Percentiles rank a stretch among this genome's conserved stretches.
These are phyloP conservation scores for Cardamine occulta DNA, from an alignment of 345 rosid genomes.

Conservation along the genomic window DNA sequence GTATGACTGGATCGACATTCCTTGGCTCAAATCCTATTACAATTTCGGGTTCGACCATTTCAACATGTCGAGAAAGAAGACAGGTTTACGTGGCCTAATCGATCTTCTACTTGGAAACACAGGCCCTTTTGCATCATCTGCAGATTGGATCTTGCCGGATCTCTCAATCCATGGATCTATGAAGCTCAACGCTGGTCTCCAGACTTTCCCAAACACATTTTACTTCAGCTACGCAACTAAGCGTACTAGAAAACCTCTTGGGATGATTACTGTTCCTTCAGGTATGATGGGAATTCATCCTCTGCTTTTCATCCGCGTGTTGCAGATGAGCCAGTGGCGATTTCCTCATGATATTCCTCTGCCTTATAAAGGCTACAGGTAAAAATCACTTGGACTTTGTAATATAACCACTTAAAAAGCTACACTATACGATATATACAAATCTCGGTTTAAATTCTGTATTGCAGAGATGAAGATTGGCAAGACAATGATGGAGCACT, in stretches of 20 bases:
- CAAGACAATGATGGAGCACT: constrained; percentile 94
- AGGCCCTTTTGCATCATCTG: constrained; percentile 76
- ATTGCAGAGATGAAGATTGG: constrained; percentile 93
- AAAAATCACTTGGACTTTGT: neutral
- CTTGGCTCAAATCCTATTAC: constrained; percentile 83
- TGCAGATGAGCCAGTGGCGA: constrained; percentile 87
- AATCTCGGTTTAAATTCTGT: neutral
- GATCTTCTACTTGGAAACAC: constrained; percentile 72
- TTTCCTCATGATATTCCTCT: constrained; percentile 65
- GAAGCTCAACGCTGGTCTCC: constrained; percentile 56
- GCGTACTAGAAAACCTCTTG: constrained; percentile 66
- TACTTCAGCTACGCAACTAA: constrained; percentile 96
- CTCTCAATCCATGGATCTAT: constrained; percentile 90
- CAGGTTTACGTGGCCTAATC: constrained; percentile 69
- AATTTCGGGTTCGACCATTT: constrained; percentile 96
- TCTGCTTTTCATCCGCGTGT: constrained; percentile 73
- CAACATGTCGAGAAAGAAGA: constrained; percentile 75
- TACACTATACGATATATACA: neutral
- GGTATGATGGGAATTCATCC: constrained; percentile 81
- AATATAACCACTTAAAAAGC: constrained; percentile 10
- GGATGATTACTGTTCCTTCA: constrained; percentile 72
- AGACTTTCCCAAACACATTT: constrained; percentile 75
- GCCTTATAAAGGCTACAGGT: constrained; percentile 97
- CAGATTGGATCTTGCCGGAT: constrained; percentile 96
- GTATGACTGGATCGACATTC: constrained; percentile 93